Base-by-base conservation (phyloP, 495 filamentous ascomycete genomes). In the Penicillium dipodomyicola region DNA sequence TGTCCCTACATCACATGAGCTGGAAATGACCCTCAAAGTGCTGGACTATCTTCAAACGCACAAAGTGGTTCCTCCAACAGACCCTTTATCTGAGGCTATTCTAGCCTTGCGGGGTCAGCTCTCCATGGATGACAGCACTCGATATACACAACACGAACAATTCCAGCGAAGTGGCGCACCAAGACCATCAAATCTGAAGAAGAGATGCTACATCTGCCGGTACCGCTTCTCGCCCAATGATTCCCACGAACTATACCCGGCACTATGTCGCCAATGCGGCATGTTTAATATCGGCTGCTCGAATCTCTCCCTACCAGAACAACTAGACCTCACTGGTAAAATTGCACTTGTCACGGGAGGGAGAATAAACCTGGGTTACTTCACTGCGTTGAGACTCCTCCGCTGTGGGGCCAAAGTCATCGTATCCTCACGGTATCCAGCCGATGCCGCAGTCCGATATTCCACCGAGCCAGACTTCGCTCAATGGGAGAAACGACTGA, bases 341-440 rank as follows among this genome's bases (percentile, higher is more conserved):
- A 73, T 71, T 1, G 76, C 76, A 6, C 69, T 80, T 9, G 66
- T 80, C 27, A 82, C 79, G 4, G 79, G 79, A 7, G 78, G 75
- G 11, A 68, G 78, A 23, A 60, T 76, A 23, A 77, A 78, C 41
- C 65, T 80, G 1, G 79, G 79, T 15, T 81, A 72, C 54, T 58
- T 69, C 20, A 73, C 74, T 6, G 74, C 75, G 0, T 61, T 79
- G 8, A 68, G 76, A 15, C 64, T 80, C 11, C 68, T 80, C 9
- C 66, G 73, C 2, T 78, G 75, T 57, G 77, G 77, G 33, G 75
- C 76, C n/a, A 59, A 58, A n/a, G 77, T 80, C 6, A 73, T 80
- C n/a, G 74, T 77, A 5, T 75, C 74, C 5, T 73, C 70, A 7
- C 65, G 77, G 15, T 80, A 80, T 49, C 77, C 76, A 6, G 62